Conservation (phyloP, 495 filamentous ascomycete species). For the Astrothelium macrocarpum region DNA sequence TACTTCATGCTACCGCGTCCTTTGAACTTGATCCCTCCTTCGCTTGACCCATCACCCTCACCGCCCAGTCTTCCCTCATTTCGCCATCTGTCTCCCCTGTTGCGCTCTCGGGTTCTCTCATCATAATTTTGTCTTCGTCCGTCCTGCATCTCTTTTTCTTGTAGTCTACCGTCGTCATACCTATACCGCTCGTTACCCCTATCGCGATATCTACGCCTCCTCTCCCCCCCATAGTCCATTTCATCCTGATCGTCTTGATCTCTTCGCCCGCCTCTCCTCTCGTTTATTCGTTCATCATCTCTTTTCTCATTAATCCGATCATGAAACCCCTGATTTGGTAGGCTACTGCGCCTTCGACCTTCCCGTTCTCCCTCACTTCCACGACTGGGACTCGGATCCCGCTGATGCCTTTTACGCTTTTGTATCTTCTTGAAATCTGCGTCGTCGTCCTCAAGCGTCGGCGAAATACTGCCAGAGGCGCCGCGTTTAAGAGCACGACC, state of each 20-base stretch:
- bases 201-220: not conserved
- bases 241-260: not conserved
- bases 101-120: not conserved
- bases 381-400: not conserved
- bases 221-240: not conserved
- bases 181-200: not conserved
- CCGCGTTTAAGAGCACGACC: conserved; percentile 20
- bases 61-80: conserved; percentile 16
- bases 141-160: not conserved
- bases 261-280: not conserved
- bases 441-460: not conserved
- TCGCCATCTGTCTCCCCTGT: conserved; percentile 9
- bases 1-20: conserved; percentile 39
- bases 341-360: conserved; percentile 9
- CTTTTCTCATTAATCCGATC: not conserved
- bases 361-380: conserved; percentile 14
- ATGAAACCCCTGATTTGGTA: conserved; percentile 15
- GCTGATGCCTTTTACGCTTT: conserved; percentile 10
- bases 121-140: not conserved
- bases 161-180: not conserved
- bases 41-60: conserved; percentile 18
- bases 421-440: not conserved
- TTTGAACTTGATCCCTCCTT: conserved; percentile 35
- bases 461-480: conserved; percentile 8
- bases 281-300: not conserved